Evolutionary conservation across 2,329 filamentous ascomycete species (phyloP), one percentile per base, ranked within the genome.

Genomic region (Trichoderma sp.): DNA sequence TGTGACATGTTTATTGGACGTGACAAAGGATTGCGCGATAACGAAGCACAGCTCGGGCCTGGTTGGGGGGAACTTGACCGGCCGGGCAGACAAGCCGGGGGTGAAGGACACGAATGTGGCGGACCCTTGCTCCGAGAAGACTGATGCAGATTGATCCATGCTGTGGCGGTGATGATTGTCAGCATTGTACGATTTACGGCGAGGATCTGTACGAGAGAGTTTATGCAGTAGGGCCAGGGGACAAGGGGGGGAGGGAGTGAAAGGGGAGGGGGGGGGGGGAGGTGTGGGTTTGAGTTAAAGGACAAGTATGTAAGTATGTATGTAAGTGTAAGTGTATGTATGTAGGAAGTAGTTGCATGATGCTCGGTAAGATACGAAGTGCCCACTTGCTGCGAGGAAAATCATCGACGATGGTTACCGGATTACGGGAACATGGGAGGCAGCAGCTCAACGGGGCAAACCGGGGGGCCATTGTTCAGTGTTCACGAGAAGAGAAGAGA

Each of bases 101-200:
- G 90, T 90, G 84, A 99, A 99, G 11, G 92, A 93, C 73, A 98
- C 95, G 79, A 97, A 95, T 57, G 98, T 89, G 11, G 96, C 94
- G 51, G 92, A 93, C 65, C 93, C 95, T 75, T 91, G 90, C 77
- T 93, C 88, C 0, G 94, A 95, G 82, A 99, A 96, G 74, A 99
- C 95, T 0, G 95, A 98, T 39, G 96, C 96, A 15, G 94, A 91
- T 84, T 99, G 96, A 79, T 99, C 96, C 96, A 99, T 98, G 71
- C 95, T 94, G 74, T 73, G 32, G 71, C 57, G 39, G 28, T 62
- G 26, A 32, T 30, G 26, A 32, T 30, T 51, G 66, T 72, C 71
- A 72, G 71, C 71, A 57, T 70, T 28, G 30, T 47, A 43, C 32
- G 18, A 28, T 24, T 21, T 21, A 32, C 26, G 11, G 14, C 5